A percentile compares a stretch with the other conserved stretches of the same genome.
Evolutionary conservation across 2,329 filamentous ascomycete species (phyloP).

Genomic region (Fusarium dlaminii): DNA sequence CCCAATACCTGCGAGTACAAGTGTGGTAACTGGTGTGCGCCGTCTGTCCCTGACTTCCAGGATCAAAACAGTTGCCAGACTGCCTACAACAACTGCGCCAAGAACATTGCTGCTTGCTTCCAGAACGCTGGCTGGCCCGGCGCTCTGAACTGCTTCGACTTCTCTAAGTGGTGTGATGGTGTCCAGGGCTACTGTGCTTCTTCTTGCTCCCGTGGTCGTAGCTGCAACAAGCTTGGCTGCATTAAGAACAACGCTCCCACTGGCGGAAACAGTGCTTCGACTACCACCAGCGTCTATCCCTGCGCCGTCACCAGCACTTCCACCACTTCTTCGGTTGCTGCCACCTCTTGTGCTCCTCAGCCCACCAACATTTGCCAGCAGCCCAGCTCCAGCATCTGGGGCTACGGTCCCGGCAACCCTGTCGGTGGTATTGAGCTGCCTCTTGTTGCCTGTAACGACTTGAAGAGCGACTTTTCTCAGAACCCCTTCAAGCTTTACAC

Average conservation of each 20-base stretch:
- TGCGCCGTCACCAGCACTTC: slow-evolving; percentile 45
- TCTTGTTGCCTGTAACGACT: slow-evolving; percentile 64
- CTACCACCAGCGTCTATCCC: slow-evolving; percentile 49
- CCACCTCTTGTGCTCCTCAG: slow-evolving; percentile 53
- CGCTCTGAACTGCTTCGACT: slow-evolving; percentile 60
- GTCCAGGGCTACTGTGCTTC: slow-evolving; percentile 56
- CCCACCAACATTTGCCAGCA: slow-evolving; percentile 64
- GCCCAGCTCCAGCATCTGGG: slow-evolving; percentile 65
- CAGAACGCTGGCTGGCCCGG: slow-evolving; percentile 60
- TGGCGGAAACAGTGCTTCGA: slow-evolving; percentile 47
- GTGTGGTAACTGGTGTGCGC: slow-evolving; percentile 64
- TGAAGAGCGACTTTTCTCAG: slow-evolving; percentile 51
- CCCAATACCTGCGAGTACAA: slow-evolving; percentile 63
- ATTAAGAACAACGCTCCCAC: slow-evolving; percentile 53
- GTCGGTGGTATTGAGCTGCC: slow-evolving; percentile 63
- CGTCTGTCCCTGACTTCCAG: slow-evolving; percentile 59
- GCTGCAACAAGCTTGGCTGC: slow-evolving; percentile 56
- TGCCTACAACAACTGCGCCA: slow-evolving; percentile 55
- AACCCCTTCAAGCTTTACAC: slow-evolving; percentile 65
- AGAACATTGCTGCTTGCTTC: slow-evolving; percentile 63
- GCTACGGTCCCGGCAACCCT: slow-evolving; percentile 72
- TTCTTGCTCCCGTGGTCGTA: slow-evolving; percentile 45
- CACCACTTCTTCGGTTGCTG: slow-evolving; percentile 45
- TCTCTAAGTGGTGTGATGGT: slow-evolving; percentile 59
- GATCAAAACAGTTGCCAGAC: slow-evolving; percentile 53